Conservation (phyloP, 75 land plant species). For the Azolla pinnata region DNA sequence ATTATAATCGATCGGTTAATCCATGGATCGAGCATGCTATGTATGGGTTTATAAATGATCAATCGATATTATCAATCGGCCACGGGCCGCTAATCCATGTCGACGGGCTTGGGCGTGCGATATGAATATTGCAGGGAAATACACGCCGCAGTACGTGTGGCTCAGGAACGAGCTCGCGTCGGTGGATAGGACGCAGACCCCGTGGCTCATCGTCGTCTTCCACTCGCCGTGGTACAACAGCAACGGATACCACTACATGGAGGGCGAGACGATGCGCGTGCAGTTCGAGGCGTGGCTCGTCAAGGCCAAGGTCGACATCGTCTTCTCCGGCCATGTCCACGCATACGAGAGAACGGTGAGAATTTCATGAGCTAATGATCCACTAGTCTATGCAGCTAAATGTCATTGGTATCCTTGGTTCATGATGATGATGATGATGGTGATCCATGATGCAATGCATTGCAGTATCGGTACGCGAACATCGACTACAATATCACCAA, state of each 20-base stretch:
- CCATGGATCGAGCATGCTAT: no score
- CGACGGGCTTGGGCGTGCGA: no score
- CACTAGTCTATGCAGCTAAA: no score
- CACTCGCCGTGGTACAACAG: slow-evolving; percentile 83
- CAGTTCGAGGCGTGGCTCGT: slow-evolving; percentile 58
- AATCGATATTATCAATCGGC: no score
- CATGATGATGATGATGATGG: no score
- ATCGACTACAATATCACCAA: slow-evolving; percentile 53
- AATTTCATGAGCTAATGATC: no score
- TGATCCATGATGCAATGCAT: no score
- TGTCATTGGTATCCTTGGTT: no score
- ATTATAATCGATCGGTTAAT: no score
- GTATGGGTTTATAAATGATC: no score
- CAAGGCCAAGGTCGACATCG: slow-evolving; percentile 62
- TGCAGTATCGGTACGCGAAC: slow-evolving; percentile 77
- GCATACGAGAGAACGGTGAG: slow-evolving; percentile 89
- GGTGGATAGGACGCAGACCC: slow-evolving; percentile 73
- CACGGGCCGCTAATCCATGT: no score
- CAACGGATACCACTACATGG: slow-evolving; percentile 68
- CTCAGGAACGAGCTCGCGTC: slow-evolving; percentile 42
- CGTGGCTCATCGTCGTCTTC: slow-evolving; percentile 85
- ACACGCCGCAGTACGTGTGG: slow-evolving; percentile 75
- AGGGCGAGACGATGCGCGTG: slow-evolving; percentile 79
- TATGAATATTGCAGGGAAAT: slow-evolving; percentile 71
- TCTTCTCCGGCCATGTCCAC: slow-evolving; percentile 94